These are phyloP conservation scores for Solanum appendiculatum DNA, from an alignment of 257 asterid genomes.

Conservation along the genomic window DNA sequence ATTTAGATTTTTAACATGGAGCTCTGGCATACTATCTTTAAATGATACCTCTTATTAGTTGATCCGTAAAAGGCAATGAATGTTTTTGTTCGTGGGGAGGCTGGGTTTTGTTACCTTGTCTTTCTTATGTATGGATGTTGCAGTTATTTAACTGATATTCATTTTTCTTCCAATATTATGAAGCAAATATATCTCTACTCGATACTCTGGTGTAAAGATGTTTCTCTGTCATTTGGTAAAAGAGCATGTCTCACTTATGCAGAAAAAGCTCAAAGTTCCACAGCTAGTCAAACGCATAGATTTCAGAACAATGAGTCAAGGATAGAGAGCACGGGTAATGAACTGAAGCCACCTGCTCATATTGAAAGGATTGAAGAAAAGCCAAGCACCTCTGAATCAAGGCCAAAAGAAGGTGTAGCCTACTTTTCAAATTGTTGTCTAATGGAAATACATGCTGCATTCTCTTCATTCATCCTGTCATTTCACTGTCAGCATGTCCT, in stretches of 20 bases:
- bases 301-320: slow-evolving; percentile 22
- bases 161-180: background rate
- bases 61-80: background rate
- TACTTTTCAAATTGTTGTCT: background rate
- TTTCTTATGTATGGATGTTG: background rate
- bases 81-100: background rate
- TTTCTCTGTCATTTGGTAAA: slow-evolving; percentile 23
- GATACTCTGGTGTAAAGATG: slow-evolving; percentile 10
- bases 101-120: background rate
- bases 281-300: slow-evolving; percentile 14
- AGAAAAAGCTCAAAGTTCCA: slow-evolving; percentile 34
- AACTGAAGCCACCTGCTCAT: slow-evolving; percentile 24
- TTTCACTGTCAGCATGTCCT: background rate
- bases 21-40: background rate
- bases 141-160: background rate
- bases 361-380: slow-evolving; percentile 34
- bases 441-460: background rate
- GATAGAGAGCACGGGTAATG: slow-evolving; percentile 14
- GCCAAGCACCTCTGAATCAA: slow-evolving; percentile 26
- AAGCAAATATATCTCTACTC: background rate
- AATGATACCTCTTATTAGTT: background rate
- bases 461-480: background rate
- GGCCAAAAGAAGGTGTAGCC: slow-evolving; percentile 63
- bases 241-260: slow-evolving; percentile 18
- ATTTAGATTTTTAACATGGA: background rate